A percentile compares a stretch with the other conserved stretches of the same genome.
Conservation (phyloP, 177 flowering plant genomes). For the Telopea speciosissima region DNA sequence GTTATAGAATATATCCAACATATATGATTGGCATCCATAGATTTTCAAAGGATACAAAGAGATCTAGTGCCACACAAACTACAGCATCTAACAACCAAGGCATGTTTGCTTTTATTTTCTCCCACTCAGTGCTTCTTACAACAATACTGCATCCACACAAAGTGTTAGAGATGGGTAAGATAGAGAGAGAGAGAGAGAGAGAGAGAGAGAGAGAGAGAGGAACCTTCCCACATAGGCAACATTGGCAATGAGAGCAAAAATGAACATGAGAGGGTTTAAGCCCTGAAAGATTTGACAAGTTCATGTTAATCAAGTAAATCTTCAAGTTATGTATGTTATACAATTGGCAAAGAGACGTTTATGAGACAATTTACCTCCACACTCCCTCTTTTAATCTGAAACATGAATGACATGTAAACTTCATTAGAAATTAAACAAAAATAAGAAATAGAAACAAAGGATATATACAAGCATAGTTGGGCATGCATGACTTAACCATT, state of each 20-base stretch:
- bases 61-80: constrained; percentile 70
- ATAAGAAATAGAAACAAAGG: neutral
- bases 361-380: constrained; percentile 53
- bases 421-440: neutral
- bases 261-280: constrained; percentile 90
- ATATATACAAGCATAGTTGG: neutral
- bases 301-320: neutral
- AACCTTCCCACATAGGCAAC: constrained; percentile 73
- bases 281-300: constrained; percentile 35
- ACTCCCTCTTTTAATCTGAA: constrained; percentile 81
- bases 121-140: constrained; percentile 66
- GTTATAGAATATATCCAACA: too few species aligned
- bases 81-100: constrained; percentile 91
- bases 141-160: constrained; percentile 53
- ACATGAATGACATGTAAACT: too few species aligned
- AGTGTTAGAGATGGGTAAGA: neutral
- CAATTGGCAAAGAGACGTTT: neutral
- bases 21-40: neutral
- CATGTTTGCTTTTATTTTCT: constrained; percentile 58
- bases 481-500: neutral
- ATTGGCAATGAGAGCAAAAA: constrained; percentile 76
- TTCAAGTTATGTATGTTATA: too few species aligned
- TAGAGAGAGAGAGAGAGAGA: too few species aligned
- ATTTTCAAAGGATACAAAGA: constrained; percentile 66
- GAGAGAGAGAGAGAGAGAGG: constrained; percentile 20